Percentiles rank a stretch among this genome's conserved stretches.
Evolutionary conservation across 331 rosid genomes (phyloP).

Genomic region (Telfairia occidentalis): DNA sequence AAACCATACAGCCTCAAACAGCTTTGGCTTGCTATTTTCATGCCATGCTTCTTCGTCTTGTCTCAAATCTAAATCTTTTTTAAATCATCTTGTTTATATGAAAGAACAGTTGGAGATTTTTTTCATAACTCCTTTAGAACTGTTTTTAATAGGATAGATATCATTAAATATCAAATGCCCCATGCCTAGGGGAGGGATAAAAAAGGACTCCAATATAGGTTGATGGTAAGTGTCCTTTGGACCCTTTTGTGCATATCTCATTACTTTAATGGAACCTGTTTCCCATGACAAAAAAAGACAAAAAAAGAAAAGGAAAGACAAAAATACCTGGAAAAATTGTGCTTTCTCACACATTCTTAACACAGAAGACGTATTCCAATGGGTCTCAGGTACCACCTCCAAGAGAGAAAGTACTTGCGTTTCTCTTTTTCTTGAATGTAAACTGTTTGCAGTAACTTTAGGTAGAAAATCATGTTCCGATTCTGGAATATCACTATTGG

Average conservation of each 20-base stretch:
- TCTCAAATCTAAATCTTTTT: not conserved
- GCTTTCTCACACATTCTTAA: constrained; percentile 67
- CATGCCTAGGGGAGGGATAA: not conserved
- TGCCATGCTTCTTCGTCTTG: not conserved
- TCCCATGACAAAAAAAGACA: not conserved
- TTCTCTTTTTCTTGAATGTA: constrained; percentile 54
- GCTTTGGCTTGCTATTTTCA: not conserved
- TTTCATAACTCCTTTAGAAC: not conserved
- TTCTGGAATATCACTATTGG: constrained; percentile 22
- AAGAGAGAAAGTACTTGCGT: constrained; percentile 84
- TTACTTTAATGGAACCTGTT: not conserved
- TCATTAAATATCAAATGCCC: not conserved
- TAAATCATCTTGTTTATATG: not conserved
- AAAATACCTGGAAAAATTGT: constrained; percentile 59
- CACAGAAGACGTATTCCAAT: constrained; percentile 70
- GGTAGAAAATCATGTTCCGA: constrained; percentile 16
- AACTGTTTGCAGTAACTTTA: constrained; percentile 19
- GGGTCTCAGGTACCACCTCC: constrained; percentile 60
- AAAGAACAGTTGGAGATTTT: not conserved
- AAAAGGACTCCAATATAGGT: not conserved
- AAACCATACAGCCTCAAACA: not conserved
- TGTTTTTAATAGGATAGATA: not conserved
- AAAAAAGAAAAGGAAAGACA: constrained; percentile 3
- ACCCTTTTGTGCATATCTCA: not conserved
- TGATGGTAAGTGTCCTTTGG: not conserved